Evolutionary conservation across 345 rosid species (phyloP).

Genomic region (Geranium rotundifolium): DNA sequence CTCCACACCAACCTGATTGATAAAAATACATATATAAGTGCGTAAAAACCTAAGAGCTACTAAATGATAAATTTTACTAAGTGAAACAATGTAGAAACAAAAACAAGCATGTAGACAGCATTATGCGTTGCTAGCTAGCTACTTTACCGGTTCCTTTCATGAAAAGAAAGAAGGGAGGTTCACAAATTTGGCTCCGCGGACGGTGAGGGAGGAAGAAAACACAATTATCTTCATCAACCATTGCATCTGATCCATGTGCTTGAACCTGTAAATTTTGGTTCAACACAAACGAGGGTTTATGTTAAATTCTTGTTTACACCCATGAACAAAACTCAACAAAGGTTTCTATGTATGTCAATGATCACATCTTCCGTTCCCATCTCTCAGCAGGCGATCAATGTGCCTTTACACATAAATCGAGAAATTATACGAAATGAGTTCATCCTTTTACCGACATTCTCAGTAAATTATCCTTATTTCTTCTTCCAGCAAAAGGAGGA

Average conservation of each 20-base stretch:
- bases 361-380: too few relatives aligned
- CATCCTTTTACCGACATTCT: neutral
- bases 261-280: conserved; percentile 50
- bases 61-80: too few relatives aligned
- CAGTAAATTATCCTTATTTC: too few relatives aligned
- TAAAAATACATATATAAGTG: neutral
- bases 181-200: conserved; percentile 72
- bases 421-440: neutral
- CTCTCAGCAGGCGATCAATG: too few relatives aligned
- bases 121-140: too few relatives aligned
- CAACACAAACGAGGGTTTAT: neutral
- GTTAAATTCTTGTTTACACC: too few relatives aligned
- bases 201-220: conserved; percentile 94
- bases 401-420: too few relatives aligned
- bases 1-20: conserved; percentile 85
- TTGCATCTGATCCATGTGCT: conserved; percentile 96
- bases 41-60: too few relatives aligned
- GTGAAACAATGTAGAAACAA: too few relatives aligned
- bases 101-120: too few relatives aligned
- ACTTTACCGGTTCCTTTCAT: conserved; percentile 95
- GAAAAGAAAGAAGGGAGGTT: conserved; percentile 77
- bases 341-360: too few relatives aligned
- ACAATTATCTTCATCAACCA: conserved; percentile 90
- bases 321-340: too few relatives aligned
- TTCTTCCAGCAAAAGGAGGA: neutral